Base-by-base conservation (phyloP, 371 early-diverging fungal genomes). In the Batkoa obscura region DNA sequence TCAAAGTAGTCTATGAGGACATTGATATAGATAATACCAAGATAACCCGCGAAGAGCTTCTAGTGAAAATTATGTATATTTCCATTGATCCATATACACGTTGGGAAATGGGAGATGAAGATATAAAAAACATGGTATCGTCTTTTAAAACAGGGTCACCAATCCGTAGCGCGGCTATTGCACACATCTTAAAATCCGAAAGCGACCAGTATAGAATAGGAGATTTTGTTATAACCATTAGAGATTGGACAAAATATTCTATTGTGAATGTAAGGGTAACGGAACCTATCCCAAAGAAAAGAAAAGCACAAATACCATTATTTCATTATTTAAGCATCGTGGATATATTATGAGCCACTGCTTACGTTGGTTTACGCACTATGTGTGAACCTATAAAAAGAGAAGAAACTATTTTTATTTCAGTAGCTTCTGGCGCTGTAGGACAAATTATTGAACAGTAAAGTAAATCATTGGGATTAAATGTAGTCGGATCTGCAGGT, bases 371-470 rank as follows among this genome's bases (percentile, higher is more conserved):
- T 33, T 59, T 74, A 17, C 50, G 70, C 50, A 67, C 68, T 42
- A 65, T 74, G 51, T 73, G 76, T 13, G 62, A 69, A 8, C 77
- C 82, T 43, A 50, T 50, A 6, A 80, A 80, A 64, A 65, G 60
- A 3, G 84, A 81, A 36, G 83, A 85, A 45, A 83, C 83, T 1
- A 64, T 76, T 30, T 67, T 74, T 45, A 39, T 51, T 33, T 37
- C 37, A 17, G 52, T n/a, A n/a, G 52, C 52, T n/a, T 15, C 35
- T n/a, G 52, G 83, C 9, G 80, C 81, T 13, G 82, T 78, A 4
- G 84, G 74, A 36, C 81, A 78, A 53, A 69, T 73, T 37, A 76
- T 75, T n/a, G 76, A 74, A 12, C 80, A 84, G 63, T 65, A 82
- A 35, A 75, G 72, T 50, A 81, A 81, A 60, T 62, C 66, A 10